These are phyloP conservation scores for Solanum chmielewskii DNA, from an alignment of 257 asterid genomes.

Conservation along the genomic window DNA sequence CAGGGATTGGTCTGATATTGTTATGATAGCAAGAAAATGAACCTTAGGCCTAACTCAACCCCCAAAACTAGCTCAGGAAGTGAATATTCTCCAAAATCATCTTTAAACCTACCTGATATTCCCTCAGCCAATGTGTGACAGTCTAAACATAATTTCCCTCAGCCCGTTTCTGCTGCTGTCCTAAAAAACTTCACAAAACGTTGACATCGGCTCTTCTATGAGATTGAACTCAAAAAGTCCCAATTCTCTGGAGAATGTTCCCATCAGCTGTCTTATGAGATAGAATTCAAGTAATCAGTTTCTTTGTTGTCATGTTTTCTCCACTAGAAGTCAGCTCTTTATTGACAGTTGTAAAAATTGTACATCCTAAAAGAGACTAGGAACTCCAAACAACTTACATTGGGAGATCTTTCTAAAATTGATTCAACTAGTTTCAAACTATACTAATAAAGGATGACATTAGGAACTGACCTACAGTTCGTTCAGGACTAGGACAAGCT, in stretches of 20 bases:
- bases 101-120: neutral
- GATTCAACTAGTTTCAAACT: neutral
- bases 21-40: neutral
- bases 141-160: neutral
- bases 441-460: neutral
- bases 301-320: neutral
- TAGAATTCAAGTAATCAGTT: neutral
- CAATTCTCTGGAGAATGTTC: neutral
- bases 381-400: neutral
- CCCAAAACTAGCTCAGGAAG: neutral
- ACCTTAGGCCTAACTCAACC: neutral
- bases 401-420: neutral
- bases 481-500: neutral
- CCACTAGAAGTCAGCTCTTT: neutral
- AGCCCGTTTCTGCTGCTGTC: neutral
- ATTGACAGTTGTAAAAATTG: neutral
- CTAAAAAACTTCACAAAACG: neutral
- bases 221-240: neutral
- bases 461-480: neutral
- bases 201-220: neutral
- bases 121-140: neutral
- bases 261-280: neutral
- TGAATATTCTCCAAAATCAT: neutral
- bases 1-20: neutral
- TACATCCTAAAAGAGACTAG: neutral